Percentiles rank a stretch among this genome's conserved stretches.
These are phyloP conservation scores for Sechiopsis laciniata DNA, from an alignment of 306 rosid genomes.

Conservation along the genomic window DNA sequence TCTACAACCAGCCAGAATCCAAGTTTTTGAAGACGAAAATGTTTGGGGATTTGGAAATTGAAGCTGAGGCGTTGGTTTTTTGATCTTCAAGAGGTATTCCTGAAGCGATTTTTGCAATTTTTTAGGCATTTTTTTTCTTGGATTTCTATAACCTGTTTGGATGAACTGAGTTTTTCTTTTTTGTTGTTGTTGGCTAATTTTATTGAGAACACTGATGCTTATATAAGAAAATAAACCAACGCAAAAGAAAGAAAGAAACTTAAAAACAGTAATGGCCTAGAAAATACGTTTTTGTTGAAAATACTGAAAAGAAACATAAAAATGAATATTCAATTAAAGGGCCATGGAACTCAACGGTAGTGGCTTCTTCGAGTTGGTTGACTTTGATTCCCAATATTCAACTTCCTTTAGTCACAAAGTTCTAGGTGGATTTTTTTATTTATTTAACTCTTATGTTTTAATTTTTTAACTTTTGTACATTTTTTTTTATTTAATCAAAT, in stretches of 20 bases:
- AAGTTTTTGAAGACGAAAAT: slow-evolving; percentile 42
- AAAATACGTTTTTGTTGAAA: neutral
- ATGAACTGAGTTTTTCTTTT: neutral
- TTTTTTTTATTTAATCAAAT: too few species aligned
- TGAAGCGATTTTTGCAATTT: slow-evolving; percentile 44
- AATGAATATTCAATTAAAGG: slow-evolving; percentile 2
- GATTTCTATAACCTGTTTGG: neutral
- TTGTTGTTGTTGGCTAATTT: neutral
- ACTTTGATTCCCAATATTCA: neutral
- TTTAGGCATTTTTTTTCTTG: slow-evolving; percentile 41
- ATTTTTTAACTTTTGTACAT: too few species aligned
- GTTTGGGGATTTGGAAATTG: slow-evolving; percentile 27
- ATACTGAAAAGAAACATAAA: neutral
- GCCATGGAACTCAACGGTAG: slow-evolving; percentile 7
- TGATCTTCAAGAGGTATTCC: slow-evolving; percentile 48
- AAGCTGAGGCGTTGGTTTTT: slow-evolving; percentile 28
- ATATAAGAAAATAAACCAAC: slow-evolving; percentile 16
- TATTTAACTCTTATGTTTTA: too few species aligned
- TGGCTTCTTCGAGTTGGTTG: neutral
- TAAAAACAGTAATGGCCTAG: slow-evolving; percentile 11
- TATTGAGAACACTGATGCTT: slow-evolving; percentile 18
- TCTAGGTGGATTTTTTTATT: too few species aligned
- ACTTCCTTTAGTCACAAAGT: too few species aligned
- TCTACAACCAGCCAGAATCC: slow-evolving; percentile 46
- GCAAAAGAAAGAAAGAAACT: slow-evolving; percentile 14